Conservation (phyloP, 2,329 filamentous ascomycete genomes). For the Knufia fluminis region DNA sequence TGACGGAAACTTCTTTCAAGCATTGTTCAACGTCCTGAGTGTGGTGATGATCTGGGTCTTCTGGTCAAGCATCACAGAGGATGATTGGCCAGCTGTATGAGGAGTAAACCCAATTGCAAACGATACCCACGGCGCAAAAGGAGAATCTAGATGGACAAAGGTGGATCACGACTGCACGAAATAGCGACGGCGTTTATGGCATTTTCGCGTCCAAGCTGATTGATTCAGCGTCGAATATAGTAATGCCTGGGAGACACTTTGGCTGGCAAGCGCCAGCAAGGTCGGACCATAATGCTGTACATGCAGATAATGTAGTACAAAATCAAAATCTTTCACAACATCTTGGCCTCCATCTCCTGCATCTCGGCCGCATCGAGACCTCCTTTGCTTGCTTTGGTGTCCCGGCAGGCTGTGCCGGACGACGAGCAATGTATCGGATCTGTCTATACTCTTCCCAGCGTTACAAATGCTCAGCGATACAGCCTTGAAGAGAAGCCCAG, state of each 20-base stretch:
- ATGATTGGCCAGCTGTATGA: constrained; percentile 68
- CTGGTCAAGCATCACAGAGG: constrained; percentile 98
- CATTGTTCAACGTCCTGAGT: constrained; percentile 77
- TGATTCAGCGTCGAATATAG: not conserved
- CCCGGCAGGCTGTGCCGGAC: too few relatives aligned
- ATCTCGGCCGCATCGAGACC: too few relatives aligned
- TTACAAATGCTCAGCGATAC: not conserved
- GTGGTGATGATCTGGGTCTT: constrained; percentile 85
- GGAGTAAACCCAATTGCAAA: not conserved
- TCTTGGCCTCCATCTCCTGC: not conserved
- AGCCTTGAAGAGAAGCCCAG: too few relatives aligned
- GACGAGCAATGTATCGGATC: too few relatives aligned
- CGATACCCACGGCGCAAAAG: not conserved
- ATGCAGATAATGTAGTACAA: constrained; percentile 6
- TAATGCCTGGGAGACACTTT: not conserved
- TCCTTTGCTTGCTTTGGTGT: too few relatives aligned
- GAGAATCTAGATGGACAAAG: not conserved
- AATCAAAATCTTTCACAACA: not conserved
- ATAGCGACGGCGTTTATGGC: constrained; percentile 1
- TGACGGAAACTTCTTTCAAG: constrained; percentile 87
- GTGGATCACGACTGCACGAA: not conserved
- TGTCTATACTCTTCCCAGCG: too few relatives aligned
- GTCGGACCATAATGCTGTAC: not conserved
- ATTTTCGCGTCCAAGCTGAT: not conserved
- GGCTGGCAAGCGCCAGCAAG: not conserved